Percentiles rank a stretch among this genome's conserved stretches.
Evolutionary conservation across 768 basidiomycete genomes (phyloP).

Genomic region (Rhizopogon vesiculosus): DNA sequence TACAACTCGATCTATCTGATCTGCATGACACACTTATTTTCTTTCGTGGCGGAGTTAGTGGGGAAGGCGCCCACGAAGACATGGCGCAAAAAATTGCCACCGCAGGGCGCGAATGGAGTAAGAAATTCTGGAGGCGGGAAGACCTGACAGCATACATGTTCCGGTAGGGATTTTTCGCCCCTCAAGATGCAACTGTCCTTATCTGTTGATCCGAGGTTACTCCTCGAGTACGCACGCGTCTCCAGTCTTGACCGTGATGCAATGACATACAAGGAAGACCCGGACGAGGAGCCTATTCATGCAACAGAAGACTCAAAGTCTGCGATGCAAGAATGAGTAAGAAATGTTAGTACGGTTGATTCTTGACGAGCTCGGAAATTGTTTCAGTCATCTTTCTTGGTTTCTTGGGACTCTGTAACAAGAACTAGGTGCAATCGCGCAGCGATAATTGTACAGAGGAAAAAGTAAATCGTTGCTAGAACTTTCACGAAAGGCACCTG

Average conservation of each 20-base stretch:
- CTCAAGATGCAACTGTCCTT: neutral
- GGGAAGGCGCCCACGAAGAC: conserved; percentile 58
- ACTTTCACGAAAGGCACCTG: too few species aligned
- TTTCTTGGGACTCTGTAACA: too few species aligned
- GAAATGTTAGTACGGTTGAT: too few species aligned
- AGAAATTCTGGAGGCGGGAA: conserved; percentile 52
- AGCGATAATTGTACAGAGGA: too few species aligned
- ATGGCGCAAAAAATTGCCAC: conserved; percentile 52
- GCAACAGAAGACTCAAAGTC: too few species aligned
- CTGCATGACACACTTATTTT: conserved; percentile 69
- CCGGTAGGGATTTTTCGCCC: conserved; percentile 32
- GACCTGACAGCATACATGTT: conserved; percentile 58
- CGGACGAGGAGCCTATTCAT: neutral
- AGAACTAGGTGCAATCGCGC: too few species aligned
- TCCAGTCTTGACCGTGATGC: conserved; percentile 40
- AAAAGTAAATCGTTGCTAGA: too few species aligned
- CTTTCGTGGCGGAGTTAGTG: conserved; percentile 60
- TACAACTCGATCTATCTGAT: conserved; percentile 52
- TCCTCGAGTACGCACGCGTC: conserved; percentile 52
- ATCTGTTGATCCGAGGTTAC: conserved; percentile 32
- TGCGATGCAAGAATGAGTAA: too few species aligned
- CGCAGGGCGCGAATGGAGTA: conserved; percentile 54
- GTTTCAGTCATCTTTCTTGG: too few species aligned
- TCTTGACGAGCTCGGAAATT: too few species aligned
- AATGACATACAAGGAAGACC: conserved; percentile 29